Evolutionary conservation across 139 green algal genomes (phyloP).

Genomic region (Chlamydomonas schloesseri): DNA sequence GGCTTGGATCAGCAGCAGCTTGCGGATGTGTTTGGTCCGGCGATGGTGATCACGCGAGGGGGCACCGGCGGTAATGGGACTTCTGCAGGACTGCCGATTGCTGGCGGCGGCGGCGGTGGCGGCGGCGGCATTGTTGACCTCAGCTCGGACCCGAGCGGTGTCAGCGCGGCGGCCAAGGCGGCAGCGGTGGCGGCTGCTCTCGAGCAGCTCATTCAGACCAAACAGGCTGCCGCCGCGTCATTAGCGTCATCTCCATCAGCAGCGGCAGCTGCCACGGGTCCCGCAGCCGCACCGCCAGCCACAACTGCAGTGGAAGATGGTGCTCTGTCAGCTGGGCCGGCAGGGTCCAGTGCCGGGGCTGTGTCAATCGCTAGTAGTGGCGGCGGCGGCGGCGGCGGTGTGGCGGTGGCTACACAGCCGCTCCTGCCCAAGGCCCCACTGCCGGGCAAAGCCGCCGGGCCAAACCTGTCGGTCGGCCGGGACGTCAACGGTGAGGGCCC

Average conservation of each 20-base stretch:
- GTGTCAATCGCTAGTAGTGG: no score
- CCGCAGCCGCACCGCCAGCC: no score
- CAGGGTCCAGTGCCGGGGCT: background rate
- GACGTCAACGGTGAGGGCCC: constrained; percentile 18
- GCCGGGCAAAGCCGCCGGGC: background rate
- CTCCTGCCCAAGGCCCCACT: background rate
- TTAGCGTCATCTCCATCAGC: no score
- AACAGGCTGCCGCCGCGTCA: no score
- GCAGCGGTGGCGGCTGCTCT: background rate
- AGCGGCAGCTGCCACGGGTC: no score
- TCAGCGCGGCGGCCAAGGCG: background rate
- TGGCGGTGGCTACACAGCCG: background rate
- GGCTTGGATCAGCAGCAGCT: background rate
- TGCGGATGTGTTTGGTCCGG: no score
- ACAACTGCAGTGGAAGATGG: background rate
- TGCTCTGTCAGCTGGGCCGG: background rate
- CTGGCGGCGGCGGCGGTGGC: background rate
- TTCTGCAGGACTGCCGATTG: no score
- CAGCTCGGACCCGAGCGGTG: no score
- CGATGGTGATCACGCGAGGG: no score
- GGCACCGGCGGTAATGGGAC: no score
- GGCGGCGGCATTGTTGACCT: no score
- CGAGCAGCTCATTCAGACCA: no score
- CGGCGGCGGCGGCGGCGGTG: background rate
- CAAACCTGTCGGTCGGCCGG: background rate